Evolutionary conservation across 2,329 filamentous ascomycete species (phyloP), one percentile per base, ranked within the genome.

Genomic region (Capronia americana): DNA sequence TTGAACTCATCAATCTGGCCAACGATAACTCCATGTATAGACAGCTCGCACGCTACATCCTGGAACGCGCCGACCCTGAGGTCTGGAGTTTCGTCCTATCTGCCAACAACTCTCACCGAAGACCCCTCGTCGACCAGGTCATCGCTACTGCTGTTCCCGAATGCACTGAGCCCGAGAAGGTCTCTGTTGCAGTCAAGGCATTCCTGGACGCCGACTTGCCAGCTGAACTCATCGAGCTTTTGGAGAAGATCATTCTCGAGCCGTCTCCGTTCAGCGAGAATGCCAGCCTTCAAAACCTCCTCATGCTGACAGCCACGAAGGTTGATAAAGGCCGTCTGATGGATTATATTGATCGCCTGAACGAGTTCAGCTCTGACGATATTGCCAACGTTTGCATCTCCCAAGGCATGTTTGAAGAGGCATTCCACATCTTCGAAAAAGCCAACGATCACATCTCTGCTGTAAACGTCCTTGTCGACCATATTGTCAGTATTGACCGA

Each of bases 21-120:
- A 99, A 98, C 74, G 96, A 99, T 81, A 99, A 99, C 82, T 90
- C 92, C n/a, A 99, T 99, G 95, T 99, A 97, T 86, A 91, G 93
- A 74, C 92, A 92, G n/a, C 95, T 99, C 80, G 94, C 93, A 65
- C 90, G 95, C 44, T 99, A 99, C 79, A 86, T 99, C 26, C 84
- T 99, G 60, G 93, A 97, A 75, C 90, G 95, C 71, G 90, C 92
- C 44, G 95, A 99, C 75, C 79, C 84, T 2, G 95, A 99, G 78
- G 88, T 99, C 56, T 99, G 96, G 96, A 85, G 86, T 60, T 99
- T 97, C 76, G 95, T 98, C 14, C 86, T 99, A 38, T 97, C 91
- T 78, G 89, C 92, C 74, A 98, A 97, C 86, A 99, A 99, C 80
- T 88, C 97, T 69, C 92, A 98, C 78, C 91, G 95, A 50, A 90